Percentiles rank a stretch among this genome's conserved stretches.
Evolutionary conservation across 306 rosid genomes (phyloP).

Genomic region (Carpinus fangiana): DNA sequence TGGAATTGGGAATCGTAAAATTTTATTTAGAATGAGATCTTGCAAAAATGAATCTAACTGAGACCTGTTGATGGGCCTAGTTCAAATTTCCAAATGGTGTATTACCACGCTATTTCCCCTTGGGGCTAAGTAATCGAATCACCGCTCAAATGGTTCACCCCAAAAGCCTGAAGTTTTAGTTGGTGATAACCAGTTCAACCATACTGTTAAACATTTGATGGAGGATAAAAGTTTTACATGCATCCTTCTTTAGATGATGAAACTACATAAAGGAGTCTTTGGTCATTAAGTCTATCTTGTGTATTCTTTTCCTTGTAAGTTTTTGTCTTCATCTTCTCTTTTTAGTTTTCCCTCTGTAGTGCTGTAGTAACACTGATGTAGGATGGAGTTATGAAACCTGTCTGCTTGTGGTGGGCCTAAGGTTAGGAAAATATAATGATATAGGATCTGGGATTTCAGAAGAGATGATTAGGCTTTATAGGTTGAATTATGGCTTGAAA

Average conservation of each 20-base stretch:
- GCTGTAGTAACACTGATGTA: background rate
- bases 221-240: background rate
- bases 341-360: background rate
- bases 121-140: background rate
- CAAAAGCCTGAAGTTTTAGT: background rate
- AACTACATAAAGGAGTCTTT: background rate
- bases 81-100: background rate
- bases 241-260: background rate
- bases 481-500: background rate
- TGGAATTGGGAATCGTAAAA: background rate
- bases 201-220: background rate
- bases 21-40: background rate
- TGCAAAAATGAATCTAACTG: background rate
- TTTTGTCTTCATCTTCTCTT: background rate
- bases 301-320: background rate
- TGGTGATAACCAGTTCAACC: background rate
- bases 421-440: background rate
- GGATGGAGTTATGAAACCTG: background rate
- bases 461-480: background rate
- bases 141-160: background rate
- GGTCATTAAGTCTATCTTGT: background rate
- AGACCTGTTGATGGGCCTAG: background rate
- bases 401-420: background rate
- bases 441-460: background rate
- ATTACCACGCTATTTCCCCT: background rate